phyloP scores from a whole-genome alignment of 805 yeast species.

The Torulaspora quercuum region DNA sequence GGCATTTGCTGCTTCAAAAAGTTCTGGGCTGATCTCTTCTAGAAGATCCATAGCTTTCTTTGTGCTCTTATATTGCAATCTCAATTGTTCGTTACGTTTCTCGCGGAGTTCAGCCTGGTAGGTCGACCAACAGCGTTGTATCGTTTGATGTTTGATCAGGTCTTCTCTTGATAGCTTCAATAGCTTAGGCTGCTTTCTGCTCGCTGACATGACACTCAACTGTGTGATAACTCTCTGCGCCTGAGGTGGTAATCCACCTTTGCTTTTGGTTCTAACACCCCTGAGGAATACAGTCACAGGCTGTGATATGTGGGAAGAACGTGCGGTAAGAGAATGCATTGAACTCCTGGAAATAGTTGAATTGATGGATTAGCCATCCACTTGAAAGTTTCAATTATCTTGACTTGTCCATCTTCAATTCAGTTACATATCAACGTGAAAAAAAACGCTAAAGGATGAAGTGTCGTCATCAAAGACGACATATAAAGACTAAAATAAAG shows the following conservation, averaged over 20 bases:
- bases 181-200: slow-evolving; percentile 82
- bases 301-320: slow-evolving; percentile 1
- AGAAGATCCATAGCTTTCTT: slow-evolving; percentile 71
- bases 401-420: no score
- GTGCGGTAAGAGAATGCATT: slow-evolving; percentile 2
- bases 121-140: slow-evolving; percentile 77
- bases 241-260: slow-evolving; percentile 43
- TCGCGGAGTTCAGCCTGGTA: slow-evolving; percentile 52
- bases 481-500: neutral
- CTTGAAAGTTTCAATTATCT: no score
- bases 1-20: slow-evolving; percentile 61
- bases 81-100: slow-evolving; percentile 42
- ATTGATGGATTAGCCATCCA: neutral
- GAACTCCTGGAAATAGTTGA: no score
- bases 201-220: slow-evolving; percentile 80
- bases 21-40: slow-evolving; percentile 45
- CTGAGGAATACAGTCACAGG: slow-evolving; percentile 36
- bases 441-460: no score
- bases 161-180: slow-evolving; percentile 72
- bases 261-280: slow-evolving; percentile 49
- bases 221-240: slow-evolving; percentile 47
- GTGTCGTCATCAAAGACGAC: neutral
- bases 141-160: slow-evolving; percentile 75
- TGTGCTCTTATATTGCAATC: slow-evolving; percentile 63
- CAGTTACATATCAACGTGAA: no score